Conservation (phyloP, 306 rosid species). For the Clitoria ternatea region DNA sequence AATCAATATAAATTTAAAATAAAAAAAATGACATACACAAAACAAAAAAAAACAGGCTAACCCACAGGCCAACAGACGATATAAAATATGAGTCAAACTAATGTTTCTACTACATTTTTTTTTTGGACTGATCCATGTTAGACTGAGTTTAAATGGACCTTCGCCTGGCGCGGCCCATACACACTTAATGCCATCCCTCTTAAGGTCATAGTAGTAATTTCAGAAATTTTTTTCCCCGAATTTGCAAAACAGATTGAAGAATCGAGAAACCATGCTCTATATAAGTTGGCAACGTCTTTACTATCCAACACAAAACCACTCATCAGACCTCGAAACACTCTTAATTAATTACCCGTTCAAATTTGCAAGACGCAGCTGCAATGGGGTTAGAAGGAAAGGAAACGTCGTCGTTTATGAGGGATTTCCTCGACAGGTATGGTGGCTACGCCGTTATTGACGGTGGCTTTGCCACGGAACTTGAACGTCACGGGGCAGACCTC, state of each 20-base stretch:
- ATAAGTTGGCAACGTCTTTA: background rate
- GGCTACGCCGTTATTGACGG: conserved; percentile 79
- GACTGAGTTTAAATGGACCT: too few species aligned
- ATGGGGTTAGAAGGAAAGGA: conserved; percentile 30
- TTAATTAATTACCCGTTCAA: too few species aligned
- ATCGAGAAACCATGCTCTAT: background rate
- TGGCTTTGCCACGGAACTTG: conserved; percentile 90
- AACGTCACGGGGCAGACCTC: conserved; percentile 87
- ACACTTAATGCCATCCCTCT: background rate
- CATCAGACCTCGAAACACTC: background rate
- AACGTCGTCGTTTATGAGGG: conserved; percentile 35
- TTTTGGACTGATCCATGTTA: too few species aligned
- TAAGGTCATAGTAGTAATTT: conserved; percentile 20
- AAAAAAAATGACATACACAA: too few species aligned
- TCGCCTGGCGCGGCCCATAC: too few species aligned
- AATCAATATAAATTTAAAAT: too few species aligned
- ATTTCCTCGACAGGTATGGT: conserved; percentile 55
- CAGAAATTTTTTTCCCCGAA: background rate
- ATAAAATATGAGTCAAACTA: too few species aligned
- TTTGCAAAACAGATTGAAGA: background rate
- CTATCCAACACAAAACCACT: background rate
- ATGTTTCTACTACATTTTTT: too few species aligned
- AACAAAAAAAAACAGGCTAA: too few species aligned
- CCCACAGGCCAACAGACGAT: too few species aligned
- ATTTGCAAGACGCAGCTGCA: too few species aligned